phyloP scores from a whole-genome alignment of 495 filamentous ascomycete species.

The Aspergillus hancockii region DNA sequence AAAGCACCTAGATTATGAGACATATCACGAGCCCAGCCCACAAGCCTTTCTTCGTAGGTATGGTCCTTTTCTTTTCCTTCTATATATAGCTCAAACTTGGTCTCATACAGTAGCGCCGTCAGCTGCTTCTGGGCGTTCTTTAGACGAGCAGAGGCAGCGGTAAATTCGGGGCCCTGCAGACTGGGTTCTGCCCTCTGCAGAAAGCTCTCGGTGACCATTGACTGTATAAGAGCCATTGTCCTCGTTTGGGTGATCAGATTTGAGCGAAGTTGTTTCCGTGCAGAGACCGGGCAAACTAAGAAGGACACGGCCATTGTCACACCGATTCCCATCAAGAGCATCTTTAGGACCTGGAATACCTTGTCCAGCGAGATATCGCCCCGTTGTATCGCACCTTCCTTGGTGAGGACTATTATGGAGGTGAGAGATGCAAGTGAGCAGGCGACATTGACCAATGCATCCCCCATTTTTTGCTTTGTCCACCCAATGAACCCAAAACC shows the following conservation, averaged over 20 bases:
- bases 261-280: slow-evolving; percentile 70
- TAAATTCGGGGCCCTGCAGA: slow-evolving; percentile 60
- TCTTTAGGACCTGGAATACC: slow-evolving; percentile 84
- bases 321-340: slow-evolving; percentile 82
- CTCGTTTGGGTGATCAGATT: slow-evolving; percentile 74
- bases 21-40: slow-evolving; percentile 82
- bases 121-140: slow-evolving; percentile 67
- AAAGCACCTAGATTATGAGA: slow-evolving; percentile 89
- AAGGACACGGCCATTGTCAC: slow-evolving; percentile 76
- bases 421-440: slow-evolving; percentile 85
- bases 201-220: slow-evolving; percentile 81
- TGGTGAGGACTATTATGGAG: slow-evolving; percentile 89
- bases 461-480: slow-evolving; percentile 82
- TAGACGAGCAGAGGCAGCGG: slow-evolving; percentile 65
- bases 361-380: slow-evolving; percentile 79
- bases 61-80: slow-evolving; percentile 82
- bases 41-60: slow-evolving; percentile 71
- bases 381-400: slow-evolving; percentile 82
- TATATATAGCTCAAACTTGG: slow-evolving; percentile 87
- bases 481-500: slow-evolving; percentile 90
- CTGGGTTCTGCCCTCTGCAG: slow-evolving; percentile 82
- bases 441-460: slow-evolving; percentile 87
- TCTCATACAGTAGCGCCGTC: slow-evolving; percentile 78
- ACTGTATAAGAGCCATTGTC: slow-evolving; percentile 76
- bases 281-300: slow-evolving; percentile 77